Base-by-base conservation (phyloP, 257 asterid genomes). In the Salvia hispanica region DNA sequence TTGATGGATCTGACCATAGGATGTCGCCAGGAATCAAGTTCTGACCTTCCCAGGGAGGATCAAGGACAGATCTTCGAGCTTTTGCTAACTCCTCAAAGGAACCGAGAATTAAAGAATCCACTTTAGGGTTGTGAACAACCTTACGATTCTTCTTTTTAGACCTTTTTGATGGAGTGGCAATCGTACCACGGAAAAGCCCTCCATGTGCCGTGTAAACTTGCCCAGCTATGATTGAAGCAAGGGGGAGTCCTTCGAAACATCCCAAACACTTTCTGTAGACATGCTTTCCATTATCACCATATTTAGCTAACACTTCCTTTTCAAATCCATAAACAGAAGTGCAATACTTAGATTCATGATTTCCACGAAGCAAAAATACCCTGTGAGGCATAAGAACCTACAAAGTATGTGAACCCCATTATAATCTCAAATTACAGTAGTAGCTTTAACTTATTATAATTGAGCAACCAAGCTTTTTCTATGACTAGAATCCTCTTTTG, bases 21-120 rank as follows among this genome's bases (percentile, higher is more conserved):
- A 94, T 90, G 67, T 94, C 99, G 67, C 99, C 99, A 10, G 99
- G 99, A 64, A 94, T 94, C 89, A 94, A 72, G 77, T 94, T 94
- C 25, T 75, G 74, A 70, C 99, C 97, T 82, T 94, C 88, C 99
- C 99, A 91, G 1, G 97, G 97, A 78, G 99, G 97, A 82, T 94
- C 99, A 72, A 94, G 97, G 65, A 94, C 96, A 62, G 97, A 83
- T 75, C 97, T 87, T 80, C 97, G 84, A 70, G 97, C 96, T 81
- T 80, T 94, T 54, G 84, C 84, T 53, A 94, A 83, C 82, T 94
- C 96, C 67, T 91, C 97, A 75, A 94, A 82, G 39, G 96, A 82
- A 77, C 99, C 99, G 55, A 94, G 95, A 50, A 64, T 70, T 68
- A 91, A 80, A 59, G 84, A 63, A 74, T 62, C 77, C 33, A 59